Base-by-base conservation (phyloP, 106 monocot genomes). In the Chionographis japonica region DNA sequence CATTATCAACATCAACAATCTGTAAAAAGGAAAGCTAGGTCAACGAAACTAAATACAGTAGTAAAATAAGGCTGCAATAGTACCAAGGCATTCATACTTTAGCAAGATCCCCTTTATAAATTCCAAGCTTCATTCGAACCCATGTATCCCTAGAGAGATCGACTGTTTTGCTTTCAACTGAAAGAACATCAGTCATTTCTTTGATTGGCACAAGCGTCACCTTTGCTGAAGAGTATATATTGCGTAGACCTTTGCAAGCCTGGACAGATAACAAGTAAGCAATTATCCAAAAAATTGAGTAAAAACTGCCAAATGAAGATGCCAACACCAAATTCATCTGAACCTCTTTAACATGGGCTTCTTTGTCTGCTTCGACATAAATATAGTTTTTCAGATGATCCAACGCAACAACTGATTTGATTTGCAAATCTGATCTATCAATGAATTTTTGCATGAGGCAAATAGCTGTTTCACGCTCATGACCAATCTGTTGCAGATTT, bases 131-230 rank as follows among this genome's bases (percentile, higher is more conserved):
- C 98, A 99, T 99, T 35, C 93, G 80, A 49, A 99, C 98, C 98
- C 98, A 99, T 59, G 93, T 81, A 52, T 90, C 98, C 74, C 83
- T 83, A 13, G 90, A 53, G 37, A 93, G 87, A 65, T 99, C 98
- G 62, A 90, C 84, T 60, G 71, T 61, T 83, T 93, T 99, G 79
- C 98, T 99, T 83, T 99, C 98, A 46, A 93, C 98, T 46, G 98
- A 99, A 63, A 99, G 83, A 63, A 99, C 98, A 86, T 99, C 98
- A 61, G 98, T 90, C 98, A 93, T 99, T 73, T 93, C 98, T 69
- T 99, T 99, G 52, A 99, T 99, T 1, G 93, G 98, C 40, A 99
- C 98, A 13, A 99, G 66, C 78, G 81, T 84, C 52, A 93, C 68
- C 74, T 99, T 93, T 17, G 76, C 87, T 51, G 83, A 80, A 51